phyloP scores from a whole-genome alignment of 2,329 filamentous ascomycete genomes.

The Verticillium isaacii region DNA sequence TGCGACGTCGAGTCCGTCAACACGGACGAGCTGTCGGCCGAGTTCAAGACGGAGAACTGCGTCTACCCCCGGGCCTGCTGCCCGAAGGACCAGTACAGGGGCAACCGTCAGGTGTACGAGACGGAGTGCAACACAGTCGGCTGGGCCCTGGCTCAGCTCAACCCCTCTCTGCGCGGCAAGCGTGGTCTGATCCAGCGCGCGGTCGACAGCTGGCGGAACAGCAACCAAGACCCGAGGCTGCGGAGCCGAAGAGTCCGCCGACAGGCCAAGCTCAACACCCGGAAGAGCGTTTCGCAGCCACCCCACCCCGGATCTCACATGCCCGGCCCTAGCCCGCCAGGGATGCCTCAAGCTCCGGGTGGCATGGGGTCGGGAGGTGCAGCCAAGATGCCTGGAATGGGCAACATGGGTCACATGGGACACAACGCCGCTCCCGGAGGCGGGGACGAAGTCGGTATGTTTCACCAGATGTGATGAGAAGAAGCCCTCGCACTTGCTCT shows the following conservation, averaged over 20 bases:
- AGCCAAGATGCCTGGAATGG: conserved; percentile 62
- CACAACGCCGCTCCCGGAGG: conserved; percentile 65
- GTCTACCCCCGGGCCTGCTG: conserved; percentile 96
- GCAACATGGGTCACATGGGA: conserved; percentile 65
- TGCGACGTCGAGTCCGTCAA: conserved; percentile 97
- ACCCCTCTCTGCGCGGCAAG: conserved; percentile 86
- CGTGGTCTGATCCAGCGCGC: conserved; percentile 93
- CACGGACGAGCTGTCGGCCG: conserved; percentile 74
- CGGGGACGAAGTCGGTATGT: conserved; percentile 95
- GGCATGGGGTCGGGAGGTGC: conserved; percentile 55
- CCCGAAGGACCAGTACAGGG: conserved; percentile 91
- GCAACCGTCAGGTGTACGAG: conserved; percentile 93
- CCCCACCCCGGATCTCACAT: conserved; percentile 59
- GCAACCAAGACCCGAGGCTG: conserved; percentile 90
- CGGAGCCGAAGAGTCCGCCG: conserved; percentile 87
- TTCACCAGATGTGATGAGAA: conserved; percentile 78
- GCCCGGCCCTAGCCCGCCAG: conserved; percentile 61
- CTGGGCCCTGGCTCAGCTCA: conserved; percentile 94
- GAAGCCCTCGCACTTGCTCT: conserved; percentile 29
- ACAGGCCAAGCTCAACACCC: conserved; percentile 92
- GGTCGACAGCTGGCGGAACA: conserved; percentile 98
- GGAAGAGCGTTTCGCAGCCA: conserved; percentile 64
- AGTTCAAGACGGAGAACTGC: conserved; percentile 98
- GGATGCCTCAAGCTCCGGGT: conserved; percentile 57
- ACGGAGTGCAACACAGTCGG: conserved; percentile 99